Evolutionary conservation across 768 basidiomycete genomes (phyloP), one percentile per base, ranked within the genome.

Genomic region (Sistotremastrum suecicum): DNA sequence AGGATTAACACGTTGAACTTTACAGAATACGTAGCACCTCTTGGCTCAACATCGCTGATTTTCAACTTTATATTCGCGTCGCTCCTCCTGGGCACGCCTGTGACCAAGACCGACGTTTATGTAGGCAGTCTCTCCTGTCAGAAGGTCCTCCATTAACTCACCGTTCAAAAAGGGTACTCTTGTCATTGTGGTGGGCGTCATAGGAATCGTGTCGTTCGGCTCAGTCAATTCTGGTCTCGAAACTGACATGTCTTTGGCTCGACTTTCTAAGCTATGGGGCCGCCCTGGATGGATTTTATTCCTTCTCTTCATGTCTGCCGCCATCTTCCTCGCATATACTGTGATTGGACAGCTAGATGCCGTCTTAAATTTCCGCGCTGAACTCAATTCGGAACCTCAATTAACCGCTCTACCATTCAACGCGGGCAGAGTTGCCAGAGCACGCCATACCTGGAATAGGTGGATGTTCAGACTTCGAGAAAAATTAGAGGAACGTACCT

Each of bases 21-120:
- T 47, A 10, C 63, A 78, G 87, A 94, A 76, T 97, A 95, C 60
- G 92, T 98, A 46, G 94, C 94, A 1, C 92, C 92, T 2, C 73
- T 98, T 3, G 92, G 94, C 9, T 89, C 88, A 0, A 84, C 89
- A 7, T 86, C 89, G 8, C 76, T 98, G 50, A 78, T 98, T 46
- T 97, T 98, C 69, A 98, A 98, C 61, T 92, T 95, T 59, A 69
- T 95, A 35, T 94, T 95, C 60, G 94, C 94, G 35, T 77, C 83
- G 53, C 83, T 89, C 57, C 72, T 89, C 48, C 81, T 88, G 5
- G 86, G 85, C 35, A 86, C 83, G 4, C 84, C 87, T 1, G 84
- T 92, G 36, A 88, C 84, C 38, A 75, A 65, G 47, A 82, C 74
- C 34, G 89, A 92, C 58, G 84, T 91, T 34, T 81, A 84, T 56